Conservation (phyloP, 306 rosid species). For the Prunus campanulata region DNA sequence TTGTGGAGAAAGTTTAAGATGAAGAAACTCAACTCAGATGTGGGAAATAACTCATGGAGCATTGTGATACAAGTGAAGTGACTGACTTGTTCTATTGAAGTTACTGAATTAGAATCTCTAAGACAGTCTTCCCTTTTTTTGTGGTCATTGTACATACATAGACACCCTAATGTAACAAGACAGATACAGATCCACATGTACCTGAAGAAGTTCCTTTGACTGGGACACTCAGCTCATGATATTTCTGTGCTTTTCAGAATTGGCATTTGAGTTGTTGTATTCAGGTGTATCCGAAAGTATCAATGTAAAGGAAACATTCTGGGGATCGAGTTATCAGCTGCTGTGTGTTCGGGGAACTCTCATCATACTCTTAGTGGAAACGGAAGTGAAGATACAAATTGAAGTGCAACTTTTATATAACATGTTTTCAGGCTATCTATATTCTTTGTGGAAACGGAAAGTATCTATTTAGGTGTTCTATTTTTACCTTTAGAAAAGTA, state of each 20-base stretch:
- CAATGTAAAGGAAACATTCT: background rate
- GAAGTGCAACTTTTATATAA: background rate
- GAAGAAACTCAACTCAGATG: no score
- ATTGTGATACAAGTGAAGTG: no score
- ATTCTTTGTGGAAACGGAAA: background rate
- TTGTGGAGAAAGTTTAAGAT: no score
- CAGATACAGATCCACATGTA: conserved; percentile 34
- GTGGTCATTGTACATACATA: background rate
- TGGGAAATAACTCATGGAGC: no score
- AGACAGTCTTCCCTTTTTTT: background rate
- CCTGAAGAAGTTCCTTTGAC: conserved; percentile 44
- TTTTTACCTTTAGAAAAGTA: background rate
- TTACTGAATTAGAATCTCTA: no score
- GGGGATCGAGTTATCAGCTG: background rate
- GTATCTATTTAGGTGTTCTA: no score
- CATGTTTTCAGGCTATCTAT: background rate
- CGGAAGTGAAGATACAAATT: background rate
- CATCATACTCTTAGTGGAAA: background rate
- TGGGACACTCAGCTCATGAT: conserved; percentile 54
- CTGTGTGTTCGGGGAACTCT: background rate
- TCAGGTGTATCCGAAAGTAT: background rate
- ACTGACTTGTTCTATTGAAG: no score
- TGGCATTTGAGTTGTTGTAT: background rate
- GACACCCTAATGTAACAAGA: background rate
- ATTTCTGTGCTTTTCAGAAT: background rate